Base-by-base conservation (phyloP, 495 filamentous ascomycete genomes). In the Friedmanniomyces endolithicus region DNA sequence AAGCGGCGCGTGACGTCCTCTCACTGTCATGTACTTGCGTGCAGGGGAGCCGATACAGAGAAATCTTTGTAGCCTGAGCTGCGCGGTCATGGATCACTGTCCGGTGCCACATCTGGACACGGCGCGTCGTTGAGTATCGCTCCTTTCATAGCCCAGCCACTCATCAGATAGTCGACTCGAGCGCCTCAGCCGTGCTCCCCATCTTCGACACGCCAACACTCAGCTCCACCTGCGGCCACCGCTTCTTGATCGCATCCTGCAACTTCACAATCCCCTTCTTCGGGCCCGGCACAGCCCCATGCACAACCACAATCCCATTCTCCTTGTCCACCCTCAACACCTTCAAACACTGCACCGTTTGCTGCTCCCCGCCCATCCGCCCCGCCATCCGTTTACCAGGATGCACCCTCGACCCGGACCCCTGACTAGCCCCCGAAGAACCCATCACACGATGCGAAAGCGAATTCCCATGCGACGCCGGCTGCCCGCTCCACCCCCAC, bases 311-410 rank as follows among this genome's bases (percentile, higher is more conserved):
- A 57, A 94, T 78, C 11, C 92, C 90, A 64, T 87, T 82, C 64
- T 83, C 82, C 53, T 79, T 74, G 70, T 96, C 87, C 34, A 95
- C 84, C 72, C 86, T 81, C 63, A 98, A 70, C 50, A 98, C 82
- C 70, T 86, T 86, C 59, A 95, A 69, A 67, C 94, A 94, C 75
- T 96, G 89, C 17, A 87, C 74, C 35, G 92, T 98, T 41, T 87
- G 84, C 59, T 80, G 79, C 68, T 90, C 75, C 53, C 82, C 82
- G 23, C 92, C 92, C 92, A 98, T 96, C 43, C 87, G 78, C 53
- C 92, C 92, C 20, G 92, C 80, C 92, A 98, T 98, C 70, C 86
- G 87, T 81, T 98, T 98, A 48, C 92, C 92, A 0, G 92, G 92
- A 55, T 84, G 78, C 40, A 98, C 92, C 62, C 92, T 76, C 41